phyloP scores from a whole-genome alignment of 2,329 filamentous ascomycete genomes.

The Bisporella sp. region DNA sequence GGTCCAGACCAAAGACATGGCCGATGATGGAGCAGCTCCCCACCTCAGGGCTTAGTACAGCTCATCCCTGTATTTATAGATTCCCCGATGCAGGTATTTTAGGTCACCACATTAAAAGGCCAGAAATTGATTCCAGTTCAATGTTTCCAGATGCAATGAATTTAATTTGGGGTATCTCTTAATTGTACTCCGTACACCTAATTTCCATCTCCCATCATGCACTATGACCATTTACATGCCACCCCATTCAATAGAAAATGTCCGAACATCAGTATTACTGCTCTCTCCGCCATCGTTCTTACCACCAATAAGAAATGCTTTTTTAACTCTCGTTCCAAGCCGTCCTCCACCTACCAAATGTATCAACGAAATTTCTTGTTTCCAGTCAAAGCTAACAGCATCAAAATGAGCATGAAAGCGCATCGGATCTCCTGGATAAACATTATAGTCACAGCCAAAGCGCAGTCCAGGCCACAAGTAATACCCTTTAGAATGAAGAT shows the following conservation, averaged over 20 bases:
- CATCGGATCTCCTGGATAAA: conserved; percentile 91
- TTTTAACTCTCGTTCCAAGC: conserved; percentile 91
- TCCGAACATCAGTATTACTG: conserved; percentile 44
- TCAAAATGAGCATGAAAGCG: conserved; percentile 95
- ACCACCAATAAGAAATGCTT: conserved; percentile 83
- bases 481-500: conserved; percentile 73
- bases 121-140: too few relatives aligned
- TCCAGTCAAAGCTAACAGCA: conserved; percentile 77
- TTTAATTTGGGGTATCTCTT: too few relatives aligned
- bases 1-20: too few relatives aligned
- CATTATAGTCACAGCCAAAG: conserved; percentile 90
- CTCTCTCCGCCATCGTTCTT: conserved; percentile 36
- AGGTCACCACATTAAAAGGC: too few relatives aligned
- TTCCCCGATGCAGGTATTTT: too few relatives aligned
- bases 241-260: conserved; percentile 90
- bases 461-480: conserved; percentile 88
- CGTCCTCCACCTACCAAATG: conserved; percentile 82
- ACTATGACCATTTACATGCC: conserved; percentile 58
- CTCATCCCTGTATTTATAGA: too few relatives aligned
- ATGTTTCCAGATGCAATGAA: too few relatives aligned
- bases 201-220: too few relatives aligned
- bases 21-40: too few relatives aligned
- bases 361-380: conserved; percentile 76
- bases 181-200: too few relatives aligned
- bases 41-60: too few relatives aligned